A percentile compares a stretch with the other conserved stretches of the same genome.
Evolutionary conservation across 495 filamentous ascomycete species (phyloP).

Genomic region (Aspergillus steynii): DNA sequence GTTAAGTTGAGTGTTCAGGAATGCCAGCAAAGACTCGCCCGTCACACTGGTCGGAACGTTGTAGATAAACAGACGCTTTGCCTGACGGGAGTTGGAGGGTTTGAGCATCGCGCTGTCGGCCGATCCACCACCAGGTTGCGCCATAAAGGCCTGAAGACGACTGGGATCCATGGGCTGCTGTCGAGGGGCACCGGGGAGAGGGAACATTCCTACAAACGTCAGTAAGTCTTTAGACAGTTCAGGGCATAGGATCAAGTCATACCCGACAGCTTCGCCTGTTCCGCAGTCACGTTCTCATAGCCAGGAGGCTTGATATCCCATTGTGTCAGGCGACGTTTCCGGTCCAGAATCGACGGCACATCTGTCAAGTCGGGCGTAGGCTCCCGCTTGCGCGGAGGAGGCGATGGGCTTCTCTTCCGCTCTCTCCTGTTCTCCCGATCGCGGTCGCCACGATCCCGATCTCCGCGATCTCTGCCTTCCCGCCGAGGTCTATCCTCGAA

Average conservation of each 20-base stretch:
- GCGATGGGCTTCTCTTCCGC: constrained; percentile 73
- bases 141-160: constrained; percentile 94
- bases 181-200: constrained; percentile 89
- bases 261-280: constrained; percentile 98
- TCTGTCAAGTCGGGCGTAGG: constrained; percentile 94
- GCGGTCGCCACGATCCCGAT: constrained; percentile 36
- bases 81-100: constrained; percentile 87
- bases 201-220: constrained; percentile 75
- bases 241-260: constrained; percentile 19
- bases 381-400: constrained; percentile 86
- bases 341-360: constrained; percentile 70
- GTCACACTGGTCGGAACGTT: constrained; percentile 71
- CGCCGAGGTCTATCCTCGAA: constrained; percentile 65
- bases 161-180: constrained; percentile 96
- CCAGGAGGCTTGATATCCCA: constrained; percentile 99
- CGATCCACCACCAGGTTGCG: constrained; percentile 74
- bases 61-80: constrained; percentile 84
- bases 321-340: constrained; percentile 89
- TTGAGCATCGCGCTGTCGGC: constrained; percentile 79
- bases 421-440: constrained; percentile 49
- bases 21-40: constrained; percentile 71
- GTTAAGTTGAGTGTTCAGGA: constrained; percentile 96
- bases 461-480: constrained; percentile 52
- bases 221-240: constrained; percentile 10
- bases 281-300: constrained; percentile 97